Conservation (phyloP, 805 yeast species). For the Saturnispora sanitii region DNA sequence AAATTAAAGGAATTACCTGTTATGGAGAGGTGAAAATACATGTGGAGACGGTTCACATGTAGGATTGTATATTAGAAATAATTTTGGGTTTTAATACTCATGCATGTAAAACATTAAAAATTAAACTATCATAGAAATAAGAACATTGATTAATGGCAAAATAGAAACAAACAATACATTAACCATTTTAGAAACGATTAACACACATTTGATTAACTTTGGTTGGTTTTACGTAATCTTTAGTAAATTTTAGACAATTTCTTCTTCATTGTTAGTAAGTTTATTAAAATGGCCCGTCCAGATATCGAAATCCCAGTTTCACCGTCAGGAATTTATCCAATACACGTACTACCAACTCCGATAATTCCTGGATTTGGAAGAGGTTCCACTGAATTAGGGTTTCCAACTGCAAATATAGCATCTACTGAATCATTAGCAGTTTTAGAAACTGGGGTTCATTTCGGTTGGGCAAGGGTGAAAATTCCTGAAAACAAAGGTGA, state of each 20-base stretch:
- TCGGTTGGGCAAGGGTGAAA: slow-evolving; percentile 44
- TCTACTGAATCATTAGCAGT: slow-evolving; percentile 32
- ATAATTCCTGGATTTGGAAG: slow-evolving; percentile 86
- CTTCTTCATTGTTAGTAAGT: not conserved
- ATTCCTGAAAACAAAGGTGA: slow-evolving; percentile 1
- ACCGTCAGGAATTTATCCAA: slow-evolving; percentile 41
- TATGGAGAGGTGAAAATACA: slow-evolving; percentile 2
- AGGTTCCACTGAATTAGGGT: slow-evolving; percentile 87
- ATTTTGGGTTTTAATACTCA: too few species aligned
- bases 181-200: too few species aligned
- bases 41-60: not conserved
- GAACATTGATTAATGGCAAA: too few species aligned
- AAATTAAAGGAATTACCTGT: not conserved
- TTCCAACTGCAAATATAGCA: slow-evolving; percentile 86
- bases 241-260: too few species aligned
- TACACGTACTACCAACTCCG: slow-evolving; percentile 33
- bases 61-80: slow-evolving; percentile 1
- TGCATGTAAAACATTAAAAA: too few species aligned
- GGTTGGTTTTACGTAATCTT: too few species aligned
- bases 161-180: too few species aligned
- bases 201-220: too few species aligned
- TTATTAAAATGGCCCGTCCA: slow-evolving; percentile 25
- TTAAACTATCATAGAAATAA: too few species aligned
- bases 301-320: slow-evolving; percentile 30
- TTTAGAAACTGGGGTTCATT: slow-evolving; percentile 76